Conservation (phyloP, 805 yeast species). For the Clavispora carvajalis region DNA sequence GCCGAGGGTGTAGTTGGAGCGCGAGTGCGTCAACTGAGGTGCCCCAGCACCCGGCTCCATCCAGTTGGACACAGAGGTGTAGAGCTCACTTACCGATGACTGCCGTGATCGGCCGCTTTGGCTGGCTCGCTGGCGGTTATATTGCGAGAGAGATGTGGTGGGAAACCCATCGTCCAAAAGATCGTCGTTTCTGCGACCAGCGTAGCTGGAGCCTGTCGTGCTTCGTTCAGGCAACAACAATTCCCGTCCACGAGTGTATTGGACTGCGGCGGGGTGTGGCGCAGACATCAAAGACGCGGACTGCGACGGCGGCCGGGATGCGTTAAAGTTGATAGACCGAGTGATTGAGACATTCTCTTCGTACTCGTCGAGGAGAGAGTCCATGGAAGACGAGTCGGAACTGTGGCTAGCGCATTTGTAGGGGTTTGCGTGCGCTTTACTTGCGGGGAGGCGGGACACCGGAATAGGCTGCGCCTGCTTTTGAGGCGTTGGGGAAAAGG, state of each 20-base stretch:
- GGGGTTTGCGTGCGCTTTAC: background rate
- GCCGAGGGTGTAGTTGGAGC: constrained; percentile 11
- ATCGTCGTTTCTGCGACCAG: constrained; percentile 12
- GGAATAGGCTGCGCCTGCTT: too few relatives aligned
- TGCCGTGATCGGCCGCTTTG: constrained; percentile 24
- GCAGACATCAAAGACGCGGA: constrained; percentile 20
- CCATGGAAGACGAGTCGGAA: constrained; percentile 26
- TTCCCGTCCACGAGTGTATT: constrained; percentile 5
- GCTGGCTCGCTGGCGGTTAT: constrained; percentile 22
- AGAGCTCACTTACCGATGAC: constrained; percentile 37
- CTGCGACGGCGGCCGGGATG: constrained; percentile 25
- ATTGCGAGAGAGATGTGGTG: constrained; percentile 32
- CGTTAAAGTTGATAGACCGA: constrained; percentile 17
- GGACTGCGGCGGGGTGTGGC: constrained; percentile 5
- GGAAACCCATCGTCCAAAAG: constrained; percentile 22
- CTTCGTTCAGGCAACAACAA: constrained; percentile 1
- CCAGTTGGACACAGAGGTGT: constrained; percentile 45
- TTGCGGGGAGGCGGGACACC: too few relatives aligned
- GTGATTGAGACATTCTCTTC: constrained; percentile 36
- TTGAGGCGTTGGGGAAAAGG: too few relatives aligned
- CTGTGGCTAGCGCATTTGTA: background rate
- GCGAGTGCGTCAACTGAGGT: constrained; percentile 8
- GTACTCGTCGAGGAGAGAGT: constrained; percentile 39
- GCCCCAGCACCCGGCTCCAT: constrained; percentile 39
- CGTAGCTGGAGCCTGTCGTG: constrained; percentile 1